A percentile compares a stretch with the other conserved stretches of the same genome.
Conservation (phyloP, 495 filamentous ascomycete genomes). For the Annulohypoxylon nitens region DNA sequence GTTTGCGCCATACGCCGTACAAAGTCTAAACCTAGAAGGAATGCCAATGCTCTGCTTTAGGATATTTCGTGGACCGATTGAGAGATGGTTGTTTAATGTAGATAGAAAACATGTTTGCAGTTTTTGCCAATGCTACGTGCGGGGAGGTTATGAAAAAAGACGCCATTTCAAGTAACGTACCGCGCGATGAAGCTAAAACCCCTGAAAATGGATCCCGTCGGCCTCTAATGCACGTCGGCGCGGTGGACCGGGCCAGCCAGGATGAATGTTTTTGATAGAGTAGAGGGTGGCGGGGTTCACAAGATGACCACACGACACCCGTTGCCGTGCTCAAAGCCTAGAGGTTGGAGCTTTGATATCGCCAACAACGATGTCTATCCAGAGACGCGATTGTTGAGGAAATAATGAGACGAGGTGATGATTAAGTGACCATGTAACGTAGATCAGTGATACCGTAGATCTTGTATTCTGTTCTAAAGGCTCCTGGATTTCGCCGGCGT, state of each 20-base stretch:
- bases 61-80: constrained; percentile 8
- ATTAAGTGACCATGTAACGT: not conserved
- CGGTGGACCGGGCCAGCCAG: not conserved
- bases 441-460: constrained; percentile 12
- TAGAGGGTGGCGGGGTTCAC: not conserved
- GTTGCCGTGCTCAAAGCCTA: not conserved
- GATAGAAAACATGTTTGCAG: not conserved
- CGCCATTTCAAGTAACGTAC: not conserved
- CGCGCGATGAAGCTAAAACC: not conserved
- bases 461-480: not conserved
- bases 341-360: not conserved
- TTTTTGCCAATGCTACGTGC: constrained; percentile 13
- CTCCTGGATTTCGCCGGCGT: not conserved
- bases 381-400: not conserved
- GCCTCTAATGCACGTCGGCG: not conserved
- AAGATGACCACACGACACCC: not conserved
- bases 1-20: not conserved
- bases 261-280: constrained; percentile 4
- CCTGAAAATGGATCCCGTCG: constrained; percentile 1
- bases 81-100: not conserved
- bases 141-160: not conserved
- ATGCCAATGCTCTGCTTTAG: not conserved
- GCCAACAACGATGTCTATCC: constrained; percentile 2
- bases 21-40: not conserved
- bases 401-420: not conserved